Evolutionary conservation across 1,139 yeast species (phyloP), one percentile per base, ranked within the genome.

Genomic region (Pichia sp.): DNA sequence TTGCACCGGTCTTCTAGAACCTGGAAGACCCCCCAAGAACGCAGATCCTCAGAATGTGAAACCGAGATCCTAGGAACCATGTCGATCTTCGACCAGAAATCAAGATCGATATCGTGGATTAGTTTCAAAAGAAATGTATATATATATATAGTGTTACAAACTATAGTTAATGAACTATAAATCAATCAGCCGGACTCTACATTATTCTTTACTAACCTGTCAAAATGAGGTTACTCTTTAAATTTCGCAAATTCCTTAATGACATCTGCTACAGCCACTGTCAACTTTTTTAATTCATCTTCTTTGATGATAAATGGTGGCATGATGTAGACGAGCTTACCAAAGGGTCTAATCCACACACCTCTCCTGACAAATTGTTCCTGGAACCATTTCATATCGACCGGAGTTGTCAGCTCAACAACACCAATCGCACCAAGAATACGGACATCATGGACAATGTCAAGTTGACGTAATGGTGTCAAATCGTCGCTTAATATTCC

Each of bases 351-450:
- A 0, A 48, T 46, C 53, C 53, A 51, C 11, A 48, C 51, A 18
- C 53, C 53, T n/a, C 37, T 34, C 31, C 41, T 17, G 14, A 48
- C 51, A 41, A 52, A 52, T 17, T 45, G 24, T 15, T 42, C 35
- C 31, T 47, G 55, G 15, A 50, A 48, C 55, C 53, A 45, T 17
- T 39, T 44, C 34, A 51, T 44, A 44, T 65, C 60, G 20, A 61
- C 59, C 2, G 55, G 44, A 4, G 43, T 42, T 12, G 45, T 53
- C 31, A 64, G 44, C 44, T 66, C 66, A 21, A 65, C 56, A 6
- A 62, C 63, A 5, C 66, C 68, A 28, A 65, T 58, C 3, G 67
- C 67, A 14, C 55, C 63, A 56, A 70, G 55, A 1, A 71, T 71
- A 27, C 55, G 42, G 8, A 50, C 45, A 34, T 52, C 52, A 12